Conservation (phyloP, 1,284 basidiomycete genomes). For the Mycosarcoma maydis region DNA sequence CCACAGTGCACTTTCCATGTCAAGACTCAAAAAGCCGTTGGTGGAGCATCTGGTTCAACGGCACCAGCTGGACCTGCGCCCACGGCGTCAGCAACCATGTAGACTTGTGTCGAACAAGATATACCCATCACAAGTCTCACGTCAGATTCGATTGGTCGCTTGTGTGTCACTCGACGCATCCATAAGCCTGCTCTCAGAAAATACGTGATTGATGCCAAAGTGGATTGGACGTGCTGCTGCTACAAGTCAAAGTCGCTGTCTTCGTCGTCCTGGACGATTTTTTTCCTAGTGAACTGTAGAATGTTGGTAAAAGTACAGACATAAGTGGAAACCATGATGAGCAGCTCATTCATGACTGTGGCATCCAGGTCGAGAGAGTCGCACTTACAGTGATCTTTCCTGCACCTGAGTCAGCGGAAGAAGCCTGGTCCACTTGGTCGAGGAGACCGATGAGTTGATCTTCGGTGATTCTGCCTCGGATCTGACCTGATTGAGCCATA, state of each 20-base stretch:
- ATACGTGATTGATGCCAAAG: too few relatives aligned
- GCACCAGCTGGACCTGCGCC: neutral
- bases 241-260: constrained; percentile 58
- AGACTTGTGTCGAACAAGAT: neutral
- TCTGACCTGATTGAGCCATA: constrained; percentile 92
- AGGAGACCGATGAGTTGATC: constrained; percentile 88
- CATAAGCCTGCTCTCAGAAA: too few relatives aligned
- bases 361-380: too few relatives aligned
- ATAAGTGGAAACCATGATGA: neutral
- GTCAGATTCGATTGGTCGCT: too few relatives aligned
- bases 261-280: constrained; percentile 51
- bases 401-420: constrained; percentile 17
- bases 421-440: constrained; percentile 78
- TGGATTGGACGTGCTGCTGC: neutral
- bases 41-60: constrained; percentile 1
- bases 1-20: constrained; percentile 56
- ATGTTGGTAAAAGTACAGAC: neutral
- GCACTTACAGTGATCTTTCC: constrained; percentile 63
- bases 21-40: constrained; percentile 39
- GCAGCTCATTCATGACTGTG: neutral
- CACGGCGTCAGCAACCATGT: constrained; percentile 3
- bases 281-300: constrained; percentile 51
- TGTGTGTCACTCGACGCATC: too few relatives aligned
- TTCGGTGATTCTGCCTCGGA: constrained; percentile 85
- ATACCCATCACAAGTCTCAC: too few relatives aligned